Evolutionary conservation across 768 basidiomycete genomes (phyloP).

Genomic region (Udeniomyces megalosporus): DNA sequence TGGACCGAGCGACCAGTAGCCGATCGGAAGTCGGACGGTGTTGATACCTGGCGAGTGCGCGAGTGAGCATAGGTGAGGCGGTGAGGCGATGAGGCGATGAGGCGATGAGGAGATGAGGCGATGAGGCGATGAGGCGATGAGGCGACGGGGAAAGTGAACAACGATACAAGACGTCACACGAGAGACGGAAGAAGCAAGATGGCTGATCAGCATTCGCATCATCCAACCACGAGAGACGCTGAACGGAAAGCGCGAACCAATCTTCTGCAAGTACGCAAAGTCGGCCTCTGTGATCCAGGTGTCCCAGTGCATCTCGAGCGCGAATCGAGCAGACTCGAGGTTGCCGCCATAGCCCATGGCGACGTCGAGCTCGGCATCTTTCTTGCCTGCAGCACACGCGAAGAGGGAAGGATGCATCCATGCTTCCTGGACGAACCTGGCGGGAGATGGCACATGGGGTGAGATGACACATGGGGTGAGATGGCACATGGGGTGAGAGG

Average conservation of each 20-base stretch:
- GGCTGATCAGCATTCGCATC: too few species aligned
- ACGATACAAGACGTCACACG: neutral
- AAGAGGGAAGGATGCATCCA: conserved; percentile 57
- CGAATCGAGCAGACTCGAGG: conserved; percentile 16
- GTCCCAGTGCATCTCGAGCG: conserved; percentile 57
- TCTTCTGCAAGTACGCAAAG: conserved; percentile 42
- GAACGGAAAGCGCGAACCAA: neutral
- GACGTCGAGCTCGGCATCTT: neutral
- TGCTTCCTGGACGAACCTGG: conserved; percentile 59
- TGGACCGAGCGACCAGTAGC: conserved; percentile 62
- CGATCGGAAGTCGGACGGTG: conserved; percentile 45
- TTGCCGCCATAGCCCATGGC: neutral
- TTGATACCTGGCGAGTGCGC: conserved; percentile 44
- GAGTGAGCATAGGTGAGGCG: too few species aligned
- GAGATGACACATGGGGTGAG: conserved; percentile 45
- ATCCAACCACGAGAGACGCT: too few species aligned
- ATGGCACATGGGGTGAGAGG: neutral
- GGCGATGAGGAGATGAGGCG: too few species aligned
- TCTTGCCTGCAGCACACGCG: conserved; percentile 37
- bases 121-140: too few species aligned
- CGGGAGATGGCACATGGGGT: neutral
- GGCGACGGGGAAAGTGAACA: neutral
- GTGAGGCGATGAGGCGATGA: too few species aligned
- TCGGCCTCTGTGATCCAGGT: conserved; percentile 69
- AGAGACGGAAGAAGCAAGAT: neutral